These are phyloP conservation scores for Prosopis cineraria DNA, from an alignment of 306 rosid genomes.

Conservation along the genomic window DNA sequence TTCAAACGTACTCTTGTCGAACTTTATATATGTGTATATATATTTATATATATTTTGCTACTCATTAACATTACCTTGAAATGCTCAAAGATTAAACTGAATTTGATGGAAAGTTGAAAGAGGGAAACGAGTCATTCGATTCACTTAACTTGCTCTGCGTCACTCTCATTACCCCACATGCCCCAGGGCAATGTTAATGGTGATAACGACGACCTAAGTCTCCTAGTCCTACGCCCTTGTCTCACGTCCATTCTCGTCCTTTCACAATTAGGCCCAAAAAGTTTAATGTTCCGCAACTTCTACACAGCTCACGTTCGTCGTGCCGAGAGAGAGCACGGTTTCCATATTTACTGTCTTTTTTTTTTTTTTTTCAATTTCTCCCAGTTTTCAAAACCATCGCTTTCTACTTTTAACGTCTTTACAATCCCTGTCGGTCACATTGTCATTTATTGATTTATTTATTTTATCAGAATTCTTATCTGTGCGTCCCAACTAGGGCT, in stretches of 20 bases:
- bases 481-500: conserved; percentile 32
- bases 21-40: too few species aligned
- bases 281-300: not conserved
- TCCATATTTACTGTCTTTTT: not conserved
- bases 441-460: too few species aligned
- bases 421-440: conserved; percentile 32
- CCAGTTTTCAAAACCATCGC: not conserved
- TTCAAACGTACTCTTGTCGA: too few species aligned
- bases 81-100: too few species aligned
- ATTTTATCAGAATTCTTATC: conserved; percentile 5
- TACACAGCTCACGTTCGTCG: not conserved
- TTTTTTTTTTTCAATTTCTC: not conserved
- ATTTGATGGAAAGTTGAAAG: too few species aligned
- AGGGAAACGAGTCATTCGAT: too few species aligned
- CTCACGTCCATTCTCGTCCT: not conserved
- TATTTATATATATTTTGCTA: too few species aligned
- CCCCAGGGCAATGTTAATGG: not conserved
- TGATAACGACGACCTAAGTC: not conserved
- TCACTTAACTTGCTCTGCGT: not conserved
- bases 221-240: not conserved
- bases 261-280: not conserved
- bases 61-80: too few species aligned
- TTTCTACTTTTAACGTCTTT: conserved; percentile 1
- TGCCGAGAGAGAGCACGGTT: not conserved
- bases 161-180: not conserved